These are phyloP conservation scores for Colletotrichum viniferum DNA, from an alignment of 2,329 filamentous ascomycete genomes.

Conservation along the genomic window DNA sequence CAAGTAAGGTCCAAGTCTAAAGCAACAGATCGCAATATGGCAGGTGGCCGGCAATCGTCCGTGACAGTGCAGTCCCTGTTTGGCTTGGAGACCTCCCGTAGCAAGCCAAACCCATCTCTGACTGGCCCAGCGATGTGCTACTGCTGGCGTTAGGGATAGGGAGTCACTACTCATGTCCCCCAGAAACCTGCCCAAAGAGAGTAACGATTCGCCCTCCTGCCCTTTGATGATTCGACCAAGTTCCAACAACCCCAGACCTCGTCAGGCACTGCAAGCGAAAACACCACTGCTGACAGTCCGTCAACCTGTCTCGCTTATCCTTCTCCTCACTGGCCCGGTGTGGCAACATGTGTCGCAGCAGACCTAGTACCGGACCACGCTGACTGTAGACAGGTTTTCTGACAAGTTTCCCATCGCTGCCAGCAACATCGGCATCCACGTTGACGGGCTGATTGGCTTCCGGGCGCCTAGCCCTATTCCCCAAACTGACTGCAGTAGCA, in stretches of 20 bases:
- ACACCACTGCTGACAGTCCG: neutral
- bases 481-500: neutral
- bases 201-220: neutral
- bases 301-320: neutral
- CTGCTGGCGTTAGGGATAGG: neutral
- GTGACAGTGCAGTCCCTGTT: neutral
- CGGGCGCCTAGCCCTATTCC: neutral
- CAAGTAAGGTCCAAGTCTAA: neutral
- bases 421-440: neutral
- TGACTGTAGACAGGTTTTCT: neutral
- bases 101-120: neutral
- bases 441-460: neutral
- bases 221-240: neutral
- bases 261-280: constrained; percentile 3
- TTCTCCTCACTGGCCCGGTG: constrained; percentile 1
- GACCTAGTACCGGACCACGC: neutral
- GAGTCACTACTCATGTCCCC: neutral
- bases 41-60: constrained; percentile 1
- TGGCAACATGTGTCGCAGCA: neutral
- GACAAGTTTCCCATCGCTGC: neutral
- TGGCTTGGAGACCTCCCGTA: neutral
- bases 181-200: neutral
- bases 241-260: neutral
- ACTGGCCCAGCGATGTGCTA: neutral
- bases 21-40: constrained; percentile 3